Evolutionary conservation across 768 basidiomycete species (phyloP).

Genomic region (Pleurotus cornucopiae): DNA sequence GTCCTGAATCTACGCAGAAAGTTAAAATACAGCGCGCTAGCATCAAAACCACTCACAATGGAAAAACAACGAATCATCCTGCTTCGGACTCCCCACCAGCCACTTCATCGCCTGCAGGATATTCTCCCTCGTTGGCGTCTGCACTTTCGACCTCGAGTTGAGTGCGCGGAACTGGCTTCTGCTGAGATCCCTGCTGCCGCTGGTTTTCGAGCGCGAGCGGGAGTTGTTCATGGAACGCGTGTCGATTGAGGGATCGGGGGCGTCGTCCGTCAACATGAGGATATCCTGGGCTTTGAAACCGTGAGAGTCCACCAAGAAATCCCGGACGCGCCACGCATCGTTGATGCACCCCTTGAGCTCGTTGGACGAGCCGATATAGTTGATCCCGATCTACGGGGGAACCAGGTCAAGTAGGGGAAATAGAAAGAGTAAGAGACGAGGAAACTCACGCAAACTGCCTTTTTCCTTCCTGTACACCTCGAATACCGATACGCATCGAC

Average conservation of each 20-base stretch:
- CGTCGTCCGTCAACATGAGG: slow-evolving; percentile 30
- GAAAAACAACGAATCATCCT: slow-evolving; percentile 74
- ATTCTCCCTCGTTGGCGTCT: slow-evolving; percentile 38
- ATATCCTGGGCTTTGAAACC: slow-evolving; percentile 13
- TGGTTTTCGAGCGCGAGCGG: slow-evolving; percentile 40
- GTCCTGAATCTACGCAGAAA: slow-evolving; percentile 68
- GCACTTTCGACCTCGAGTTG: no score
- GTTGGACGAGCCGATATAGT: slow-evolving; percentile 61
- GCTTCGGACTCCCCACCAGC: slow-evolving; percentile 64
- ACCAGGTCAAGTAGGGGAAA: not conserved
- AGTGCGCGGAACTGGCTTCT: no score
- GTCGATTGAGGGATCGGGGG: slow-evolving; percentile 35
- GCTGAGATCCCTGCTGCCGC: no score
- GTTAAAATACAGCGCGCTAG: not conserved
- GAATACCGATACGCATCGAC: slow-evolving; percentile 57
- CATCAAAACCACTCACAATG: slow-evolving; percentile 43
- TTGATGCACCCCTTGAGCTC: slow-evolving; percentile 78
- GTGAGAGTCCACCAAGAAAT: slow-evolving; percentile 45
- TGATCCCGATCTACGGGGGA: slow-evolving; percentile 64
- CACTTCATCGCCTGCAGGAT: slow-evolving; percentile 48
- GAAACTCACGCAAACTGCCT: slow-evolving; percentile 70
- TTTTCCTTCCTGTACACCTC: slow-evolving; percentile 72
- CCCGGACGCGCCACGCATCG: slow-evolving; percentile 66
- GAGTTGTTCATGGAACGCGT: slow-evolving; percentile 43
- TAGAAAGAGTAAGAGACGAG: slow-evolving; percentile 1